Evolutionary conservation across 768 basidiomycete genomes (phyloP).

Genomic region (Tricholoma furcatifolium): DNA sequence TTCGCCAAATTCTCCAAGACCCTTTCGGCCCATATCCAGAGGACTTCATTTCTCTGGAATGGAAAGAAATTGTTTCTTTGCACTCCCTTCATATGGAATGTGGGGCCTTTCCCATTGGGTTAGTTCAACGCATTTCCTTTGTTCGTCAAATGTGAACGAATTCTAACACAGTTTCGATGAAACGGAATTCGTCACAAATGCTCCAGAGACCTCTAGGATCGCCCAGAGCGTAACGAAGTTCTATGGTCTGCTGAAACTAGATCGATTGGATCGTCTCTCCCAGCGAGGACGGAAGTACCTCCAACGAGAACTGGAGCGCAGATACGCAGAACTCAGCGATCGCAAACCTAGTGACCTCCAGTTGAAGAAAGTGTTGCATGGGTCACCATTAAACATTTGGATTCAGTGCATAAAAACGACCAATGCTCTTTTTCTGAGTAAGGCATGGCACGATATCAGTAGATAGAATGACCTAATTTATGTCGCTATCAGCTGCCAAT

Average conservation of each 20-base stretch:
- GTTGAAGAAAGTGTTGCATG: conserved; percentile 21
- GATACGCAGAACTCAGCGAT: conserved; percentile 27
- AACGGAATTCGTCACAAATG: conserved; percentile 36
- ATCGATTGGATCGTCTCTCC: conserved; percentile 48
- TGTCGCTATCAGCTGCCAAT: conserved; percentile 11
- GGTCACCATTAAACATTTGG: conserved; percentile 35
- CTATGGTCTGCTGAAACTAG: conserved; percentile 49
- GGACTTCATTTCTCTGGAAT: conserved; percentile 21
- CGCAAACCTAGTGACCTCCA: conserved; percentile 25
- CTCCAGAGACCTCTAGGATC: conserved; percentile 21
- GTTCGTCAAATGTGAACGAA: background rate
- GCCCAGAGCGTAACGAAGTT: conserved; percentile 39
- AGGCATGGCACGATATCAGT: conserved; percentile 12
- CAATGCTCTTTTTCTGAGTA: conserved; percentile 40
- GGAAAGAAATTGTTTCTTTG: conserved; percentile 8
- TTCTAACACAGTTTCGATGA: conserved; percentile 40
- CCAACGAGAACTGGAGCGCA: conserved; percentile 40
- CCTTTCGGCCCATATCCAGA: conserved; percentile 34
- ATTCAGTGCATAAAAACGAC: conserved; percentile 41
- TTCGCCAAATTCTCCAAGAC: conserved; percentile 17
- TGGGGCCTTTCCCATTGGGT: conserved; percentile 18
- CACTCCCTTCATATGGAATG: conserved; percentile 17
- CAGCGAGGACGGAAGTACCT: conserved; percentile 39
- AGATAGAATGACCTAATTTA: background rate
- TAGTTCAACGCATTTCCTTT: conserved; percentile 1